Conservation (phyloP, 2,329 filamentous ascomycete genomes). For the Fusarium luffae region DNA sequence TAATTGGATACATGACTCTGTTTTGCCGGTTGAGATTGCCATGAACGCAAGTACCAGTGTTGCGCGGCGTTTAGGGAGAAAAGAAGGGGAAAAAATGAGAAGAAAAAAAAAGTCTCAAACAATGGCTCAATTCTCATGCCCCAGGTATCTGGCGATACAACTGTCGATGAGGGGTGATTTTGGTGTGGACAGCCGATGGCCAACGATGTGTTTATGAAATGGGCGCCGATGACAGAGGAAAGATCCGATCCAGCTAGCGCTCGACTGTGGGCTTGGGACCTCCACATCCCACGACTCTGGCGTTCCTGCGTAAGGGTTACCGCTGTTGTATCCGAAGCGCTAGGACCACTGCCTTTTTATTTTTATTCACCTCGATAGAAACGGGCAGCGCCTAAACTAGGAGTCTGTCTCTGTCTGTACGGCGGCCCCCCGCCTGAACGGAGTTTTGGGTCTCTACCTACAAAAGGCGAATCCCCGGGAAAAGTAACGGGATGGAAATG, state of each 20-base stretch:
- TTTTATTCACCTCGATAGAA: background rate
- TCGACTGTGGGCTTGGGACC: conserved; percentile 35
- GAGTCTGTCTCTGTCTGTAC: background rate
- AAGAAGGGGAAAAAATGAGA: background rate
- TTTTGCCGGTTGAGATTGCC: conserved; percentile 20
- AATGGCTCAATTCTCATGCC: conserved; percentile 27
- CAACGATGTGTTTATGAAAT: conserved; percentile 23
- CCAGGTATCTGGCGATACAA: conserved; percentile 29
- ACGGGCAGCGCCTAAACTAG: background rate
- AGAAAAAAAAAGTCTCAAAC: conserved; percentile 29
- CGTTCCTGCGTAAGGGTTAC: conserved; percentile 49
- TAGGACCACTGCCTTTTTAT: conserved; percentile 24
- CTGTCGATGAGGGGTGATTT: conserved; percentile 37
- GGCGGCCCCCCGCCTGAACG: conserved; percentile 4
- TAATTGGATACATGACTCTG: conserved; percentile 26
- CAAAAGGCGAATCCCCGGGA: conserved; percentile 1
- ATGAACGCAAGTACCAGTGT: conserved; percentile 12
- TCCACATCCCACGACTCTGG: conserved; percentile 43
- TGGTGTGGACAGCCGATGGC: conserved; percentile 39
- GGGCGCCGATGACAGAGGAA: conserved; percentile 42
- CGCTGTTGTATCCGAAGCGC: conserved; percentile 39
- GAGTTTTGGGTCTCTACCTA: background rate
- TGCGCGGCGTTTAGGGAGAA: conserved; percentile 16
- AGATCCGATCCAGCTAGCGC: conserved; percentile 45
- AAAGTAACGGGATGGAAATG: conserved; percentile 27